Conservation (phyloP, 768 basidiomycete species). For the Leccinum barrowsii region DNA sequence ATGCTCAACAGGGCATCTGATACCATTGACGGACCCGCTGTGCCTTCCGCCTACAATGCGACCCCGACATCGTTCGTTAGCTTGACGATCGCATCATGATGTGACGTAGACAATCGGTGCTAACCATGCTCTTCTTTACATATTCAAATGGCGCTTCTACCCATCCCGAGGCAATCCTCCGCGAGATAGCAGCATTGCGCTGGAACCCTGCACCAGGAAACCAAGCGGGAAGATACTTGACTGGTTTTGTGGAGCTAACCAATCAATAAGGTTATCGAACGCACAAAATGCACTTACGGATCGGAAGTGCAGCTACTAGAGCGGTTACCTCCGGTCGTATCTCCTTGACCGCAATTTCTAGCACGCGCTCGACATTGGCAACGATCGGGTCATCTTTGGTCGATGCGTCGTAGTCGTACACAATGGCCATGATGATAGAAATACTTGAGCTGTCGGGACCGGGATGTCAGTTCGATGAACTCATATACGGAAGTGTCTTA, state of each 20-base stretch:
- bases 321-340: slow-evolving; percentile 17
- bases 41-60: slow-evolving; percentile 14
- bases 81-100: not conserved
- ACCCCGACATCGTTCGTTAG: not conserved
- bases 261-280: not conserved
- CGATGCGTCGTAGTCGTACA: slow-evolving; percentile 22
- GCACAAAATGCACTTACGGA: slow-evolving; percentile 12
- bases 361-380: slow-evolving; percentile 12
- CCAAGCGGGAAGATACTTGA: slow-evolving; percentile 22
- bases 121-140: slow-evolving; percentile 21
- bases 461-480: not conserved
- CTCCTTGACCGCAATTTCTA: slow-evolving; percentile 7
- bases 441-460: slow-evolving; percentile 14
- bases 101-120: not conserved
- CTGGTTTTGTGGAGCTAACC: slow-evolving; percentile 1
- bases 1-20: slow-evolving; percentile 18
- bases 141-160: slow-evolving; percentile 23
- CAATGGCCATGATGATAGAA: slow-evolving; percentile 22
- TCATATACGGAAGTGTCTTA: slow-evolving; percentile 1
- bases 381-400: slow-evolving; percentile 22
- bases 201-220: slow-evolving; percentile 22
- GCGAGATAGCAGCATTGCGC: slow-evolving; percentile 11
- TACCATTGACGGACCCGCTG: slow-evolving; percentile 23
- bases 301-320: slow-evolving; percentile 12
- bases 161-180: slow-evolving; percentile 4